A percentile compares a stretch with the other conserved stretches of the same genome.
Conservation (phyloP, 2,329 filamentous ascomycete genomes). For the Penicillium sp. region DNA sequence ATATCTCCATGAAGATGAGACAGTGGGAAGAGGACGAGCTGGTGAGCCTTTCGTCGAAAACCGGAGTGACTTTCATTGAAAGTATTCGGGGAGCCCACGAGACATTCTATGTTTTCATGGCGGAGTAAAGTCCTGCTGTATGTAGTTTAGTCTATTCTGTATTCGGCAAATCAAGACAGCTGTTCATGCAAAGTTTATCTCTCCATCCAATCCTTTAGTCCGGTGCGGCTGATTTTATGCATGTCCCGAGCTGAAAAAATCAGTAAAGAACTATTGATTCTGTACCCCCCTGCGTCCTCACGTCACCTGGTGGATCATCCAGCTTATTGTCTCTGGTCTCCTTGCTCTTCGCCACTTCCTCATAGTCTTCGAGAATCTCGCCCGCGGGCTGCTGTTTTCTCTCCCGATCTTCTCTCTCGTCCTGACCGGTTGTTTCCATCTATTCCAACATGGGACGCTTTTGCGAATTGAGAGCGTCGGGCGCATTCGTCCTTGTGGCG, state of each 20-base stretch:
- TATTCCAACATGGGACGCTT: not conserved
- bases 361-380: not conserved
- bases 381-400: not conserved
- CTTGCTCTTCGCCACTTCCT: no score
- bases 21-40: conserved; percentile 5
- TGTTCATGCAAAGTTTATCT: not conserved
- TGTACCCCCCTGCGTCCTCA: no score
- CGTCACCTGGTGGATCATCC: no score
- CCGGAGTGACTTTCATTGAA: not conserved
- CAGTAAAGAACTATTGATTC: no score
- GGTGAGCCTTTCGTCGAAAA: not conserved
- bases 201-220: no score
- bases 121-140: not conserved
- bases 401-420: not conserved
- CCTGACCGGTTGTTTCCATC: not conserved
- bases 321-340: no score
- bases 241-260: no score
- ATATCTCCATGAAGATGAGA: conserved; percentile 9
- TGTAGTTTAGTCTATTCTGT: not conserved
- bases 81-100: conserved; percentile 1
- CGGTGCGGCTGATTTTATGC: no score
- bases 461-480: not conserved
- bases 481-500: not conserved
- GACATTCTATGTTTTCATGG: conserved; percentile 7
- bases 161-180: not conserved